A percentile compares a stretch with the other conserved stretches of the same genome.
Conservation (phyloP, 148 eudicot genomes). For the Rhododendron simsii region DNA sequence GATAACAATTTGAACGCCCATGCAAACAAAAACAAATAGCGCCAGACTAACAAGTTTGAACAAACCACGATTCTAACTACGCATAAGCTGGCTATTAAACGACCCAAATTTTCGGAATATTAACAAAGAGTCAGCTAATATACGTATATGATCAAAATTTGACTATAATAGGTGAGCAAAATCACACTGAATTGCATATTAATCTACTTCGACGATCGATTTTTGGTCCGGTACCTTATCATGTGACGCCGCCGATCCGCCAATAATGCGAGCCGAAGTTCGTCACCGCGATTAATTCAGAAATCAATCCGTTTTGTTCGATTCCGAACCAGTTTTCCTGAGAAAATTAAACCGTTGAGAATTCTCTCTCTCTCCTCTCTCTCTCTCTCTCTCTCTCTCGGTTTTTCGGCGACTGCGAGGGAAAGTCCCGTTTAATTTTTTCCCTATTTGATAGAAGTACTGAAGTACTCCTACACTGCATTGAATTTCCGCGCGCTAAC, state of each 20-base stretch:
- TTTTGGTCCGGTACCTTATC: slow-evolving; percentile 52
- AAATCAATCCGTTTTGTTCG: slow-evolving; percentile 54
- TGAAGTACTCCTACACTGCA: too few relatives aligned
- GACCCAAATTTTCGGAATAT: not conserved
- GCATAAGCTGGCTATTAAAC: too few relatives aligned
- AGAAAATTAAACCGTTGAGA: not conserved
- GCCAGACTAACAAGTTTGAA: not conserved
- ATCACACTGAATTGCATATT: too few relatives aligned
- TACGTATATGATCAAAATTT: too few relatives aligned
- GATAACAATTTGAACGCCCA: not conserved
- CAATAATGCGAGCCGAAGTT: slow-evolving; percentile 62
- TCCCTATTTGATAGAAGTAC: too few relatives aligned
- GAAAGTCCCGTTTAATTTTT: too few relatives aligned
- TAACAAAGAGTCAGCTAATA: not conserved
- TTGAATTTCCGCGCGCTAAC: too few relatives aligned
- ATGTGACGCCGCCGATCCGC: slow-evolving; percentile 78
- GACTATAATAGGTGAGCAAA: too few relatives aligned
- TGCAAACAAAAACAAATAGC: not conserved
- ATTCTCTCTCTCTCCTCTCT: too few relatives aligned
- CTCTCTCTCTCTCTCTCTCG: not conserved
- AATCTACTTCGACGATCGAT: slow-evolving; percentile 27
- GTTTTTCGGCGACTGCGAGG: too few relatives aligned
- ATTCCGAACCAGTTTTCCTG: not conserved
- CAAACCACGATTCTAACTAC: too few relatives aligned
- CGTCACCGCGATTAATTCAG: slow-evolving; percentile 61